Evolutionary conservation across 192 early-diverging fungal species (phyloP), one percentile per base, ranked within the genome.

Genomic region (Globomyces pollinis-pini): DNA sequence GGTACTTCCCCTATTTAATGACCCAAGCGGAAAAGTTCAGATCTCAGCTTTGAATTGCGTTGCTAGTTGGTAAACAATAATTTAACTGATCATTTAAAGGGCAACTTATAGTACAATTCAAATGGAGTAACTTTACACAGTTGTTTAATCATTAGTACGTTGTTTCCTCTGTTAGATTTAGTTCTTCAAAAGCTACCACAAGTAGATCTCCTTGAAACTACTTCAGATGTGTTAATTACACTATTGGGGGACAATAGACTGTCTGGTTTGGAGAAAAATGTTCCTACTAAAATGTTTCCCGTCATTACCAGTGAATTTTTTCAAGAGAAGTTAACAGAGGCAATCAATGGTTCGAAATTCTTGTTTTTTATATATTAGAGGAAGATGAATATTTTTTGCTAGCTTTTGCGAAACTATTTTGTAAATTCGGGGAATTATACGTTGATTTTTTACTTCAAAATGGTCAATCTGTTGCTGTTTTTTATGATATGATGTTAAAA

Each of bases 341-440:
- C 28, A 26, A 57, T 57, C 5, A 24, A 18, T 12, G 29, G 52
- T 55, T n/a, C n/a, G n/a, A n/a, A n/a, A n/a, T n/a, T n/a, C n/a
- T n/a, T 26, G 4, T 4, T 7, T 4, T 20, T 8, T 11, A 24
- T 55, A 55, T 24, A 39, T 7, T 31, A 57, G 55, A 57, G 18
- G 55, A 57, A 57, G 55, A 57, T 24, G 55, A 57, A 29, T 34
- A 57, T 57, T 33, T 57, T 16, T 30, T 57, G 24, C 21, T 44
- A 6, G 36, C 55, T 30, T 33, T 57, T 21, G 30, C 16, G 4
- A 26, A 33, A 28, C 18, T 57, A 21, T 38, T 57, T 7, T 57
- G 28, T 23, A 26, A 57, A 21, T 57, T 31, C 24, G 55, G 38
- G 2, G 55, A 57, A 30, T 30, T 33, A 26, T 57, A 39, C 39